Percentiles rank a stretch among this genome's conserved stretches.
Evolutionary conservation across 2,329 filamentous ascomycete genomes (phyloP).

Genomic region (Fonsecaea pugnacius): DNA sequence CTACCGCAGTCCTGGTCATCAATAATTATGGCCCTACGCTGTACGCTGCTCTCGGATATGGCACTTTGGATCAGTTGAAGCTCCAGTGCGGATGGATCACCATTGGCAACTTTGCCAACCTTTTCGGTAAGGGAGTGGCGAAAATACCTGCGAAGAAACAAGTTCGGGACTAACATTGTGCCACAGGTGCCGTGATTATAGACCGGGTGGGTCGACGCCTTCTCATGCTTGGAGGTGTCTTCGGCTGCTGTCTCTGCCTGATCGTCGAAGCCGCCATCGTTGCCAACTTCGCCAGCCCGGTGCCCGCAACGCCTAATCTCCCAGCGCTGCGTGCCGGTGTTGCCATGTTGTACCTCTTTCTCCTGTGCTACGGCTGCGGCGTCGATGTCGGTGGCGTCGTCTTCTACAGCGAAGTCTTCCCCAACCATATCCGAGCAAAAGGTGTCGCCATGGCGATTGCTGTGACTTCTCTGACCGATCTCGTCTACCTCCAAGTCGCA

Average conservation of each 20-base stretch:
- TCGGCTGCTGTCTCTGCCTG: slow-evolving; percentile 21
- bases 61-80: slow-evolving; percentile 19
- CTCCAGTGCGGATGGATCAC: slow-evolving; percentile 29
- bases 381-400: slow-evolving; percentile 24
- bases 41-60: slow-evolving; percentile 26
- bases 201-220: slow-evolving; percentile 36
- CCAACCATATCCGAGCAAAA: slow-evolving; percentile 26
- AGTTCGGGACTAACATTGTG: neutral
- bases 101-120: slow-evolving; percentile 18
- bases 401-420: slow-evolving; percentile 26
- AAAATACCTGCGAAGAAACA: neutral
- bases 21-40: slow-evolving; percentile 29
- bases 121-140: slow-evolving; percentile 9
- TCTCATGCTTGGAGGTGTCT: slow-evolving; percentile 37
- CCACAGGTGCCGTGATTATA: slow-evolving; percentile 21
- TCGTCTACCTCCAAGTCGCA: slow-evolving; percentile 22
- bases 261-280: slow-evolving; percentile 27
- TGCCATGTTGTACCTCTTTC: slow-evolving; percentile 43
- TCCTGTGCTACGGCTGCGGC: slow-evolving; percentile 1
- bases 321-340: slow-evolving; percentile 43
- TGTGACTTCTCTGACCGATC: slow-evolving; percentile 9
- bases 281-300: slow-evolving; percentile 22
- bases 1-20: slow-evolving; percentile 21
- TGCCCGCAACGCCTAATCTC: slow-evolving; percentile 32
- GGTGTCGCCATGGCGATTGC: slow-evolving; percentile 21